phyloP scores from a whole-genome alignment of 2,329 filamentous ascomycete species.

The Bipolaris oryzae region DNA sequence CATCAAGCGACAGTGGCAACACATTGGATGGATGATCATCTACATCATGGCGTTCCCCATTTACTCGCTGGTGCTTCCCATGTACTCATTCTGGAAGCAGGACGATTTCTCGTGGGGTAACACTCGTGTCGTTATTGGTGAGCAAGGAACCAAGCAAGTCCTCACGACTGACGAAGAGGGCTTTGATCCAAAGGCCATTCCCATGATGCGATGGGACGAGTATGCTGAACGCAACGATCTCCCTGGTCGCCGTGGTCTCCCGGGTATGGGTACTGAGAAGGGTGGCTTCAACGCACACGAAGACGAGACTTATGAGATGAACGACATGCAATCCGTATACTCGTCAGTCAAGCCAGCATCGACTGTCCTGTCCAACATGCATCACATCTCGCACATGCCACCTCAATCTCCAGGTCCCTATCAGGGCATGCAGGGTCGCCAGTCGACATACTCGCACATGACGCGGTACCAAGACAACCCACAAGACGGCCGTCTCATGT shows the following conservation, averaged over 20 bases:
- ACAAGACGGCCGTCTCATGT: constrained; percentile 62
- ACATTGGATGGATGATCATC: constrained; percentile 99
- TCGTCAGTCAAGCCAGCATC: constrained; percentile 86
- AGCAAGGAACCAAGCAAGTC: constrained; percentile 89
- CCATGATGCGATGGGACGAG: constrained; percentile 95
- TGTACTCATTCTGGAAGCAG: constrained; percentile 99
- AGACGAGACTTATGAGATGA: constrained; percentile 88
- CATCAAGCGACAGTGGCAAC: constrained; percentile 96
- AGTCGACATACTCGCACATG: constrained; percentile 73
- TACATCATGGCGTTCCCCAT: constrained; percentile 96
- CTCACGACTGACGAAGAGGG: constrained; percentile 79
- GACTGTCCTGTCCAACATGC: constrained; percentile 86
- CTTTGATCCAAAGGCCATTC: constrained; percentile 91
- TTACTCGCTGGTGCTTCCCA: constrained; percentile 85
- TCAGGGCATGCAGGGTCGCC: constrained; percentile 66
- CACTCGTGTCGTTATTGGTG: constrained; percentile 94
- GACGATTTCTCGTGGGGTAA: constrained; percentile 99
- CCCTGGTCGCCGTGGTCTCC: constrained; percentile 81
- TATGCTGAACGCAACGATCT: constrained; percentile 87
- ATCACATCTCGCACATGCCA: constrained; percentile 75
- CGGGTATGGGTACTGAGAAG: constrained; percentile 62
- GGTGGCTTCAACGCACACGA: constrained; percentile 65
- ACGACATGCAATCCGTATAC: constrained; percentile 96
- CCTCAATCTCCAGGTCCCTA: constrained; percentile 77
- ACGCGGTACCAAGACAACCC: constrained; percentile 69